Evolutionary conservation across 2,329 filamentous ascomycete species (phyloP), one percentile per base, ranked within the genome.

Genomic region (Sarocladiaceae sp.): DNA sequence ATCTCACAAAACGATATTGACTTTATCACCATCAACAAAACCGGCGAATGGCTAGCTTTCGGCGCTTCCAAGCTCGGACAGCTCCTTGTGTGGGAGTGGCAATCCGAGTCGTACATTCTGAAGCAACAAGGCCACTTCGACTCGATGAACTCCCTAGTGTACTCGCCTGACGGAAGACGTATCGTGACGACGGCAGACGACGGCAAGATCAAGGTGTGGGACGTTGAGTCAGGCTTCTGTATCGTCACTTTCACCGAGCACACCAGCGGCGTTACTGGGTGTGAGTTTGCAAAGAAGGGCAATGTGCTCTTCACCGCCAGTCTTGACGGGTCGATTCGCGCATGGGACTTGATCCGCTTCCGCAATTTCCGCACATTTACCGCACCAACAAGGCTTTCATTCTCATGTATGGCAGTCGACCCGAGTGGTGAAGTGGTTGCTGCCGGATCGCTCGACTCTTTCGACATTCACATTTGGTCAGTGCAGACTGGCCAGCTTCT

Each of bases 41-140:
- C 87, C 28, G 94, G 94, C 50, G 93, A 97, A 72, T 99, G 94
- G 94, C 75, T 99, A 20, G 95, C 95, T 0, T 97, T 99, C 67
- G 94, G 93, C 13, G 94, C 95, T 1, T 96, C 94, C 2, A 95
- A 95, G 62, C 79, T 96, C 4, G 95, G 95, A 1, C 94, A 99
- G 66, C 77, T 99, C n/a, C 74, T 99, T 3, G 94, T 99, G 3
- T 99, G 94, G 94, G 94, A 99, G 68, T 99, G 95, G 92, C 93
- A 97, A 66, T 99, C 94, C 0, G 95, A 99, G 69, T 97, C 93
- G 5, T 99, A 99, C 68, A 95, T 99, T 54, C 76, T 99, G 46
- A 99, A 99, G 71, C 94, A 99, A 65, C 94, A 97, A 69, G 94
- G 93, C 0, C 94, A 99, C 70, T 92, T 96, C 58, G 94, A 99